These are phyloP conservation scores for Vitis hybrid DNA, from an alignment of 177 flowering plant genomes.

Conservation along the genomic window DNA sequence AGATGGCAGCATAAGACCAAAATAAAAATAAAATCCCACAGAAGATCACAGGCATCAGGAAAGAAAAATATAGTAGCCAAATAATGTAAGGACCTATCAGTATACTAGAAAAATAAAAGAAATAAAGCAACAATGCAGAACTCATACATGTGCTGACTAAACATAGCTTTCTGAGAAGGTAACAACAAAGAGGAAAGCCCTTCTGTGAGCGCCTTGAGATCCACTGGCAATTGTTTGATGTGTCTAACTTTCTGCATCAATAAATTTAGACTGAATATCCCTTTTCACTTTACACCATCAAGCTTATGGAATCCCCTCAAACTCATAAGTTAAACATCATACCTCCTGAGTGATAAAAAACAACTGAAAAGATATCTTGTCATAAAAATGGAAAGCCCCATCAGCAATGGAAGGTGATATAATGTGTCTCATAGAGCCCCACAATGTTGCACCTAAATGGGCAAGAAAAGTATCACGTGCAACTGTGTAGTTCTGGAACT, in stretches of 20 bases:
- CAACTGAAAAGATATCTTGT: constrained; percentile 84
- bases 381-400: constrained; percentile 90
- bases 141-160: constrained; percentile 70
- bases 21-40: background rate
- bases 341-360: constrained; percentile 97
- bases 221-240: constrained; percentile 72
- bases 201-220: constrained; percentile 62
- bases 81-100: background rate
- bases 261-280: constrained; percentile 12
- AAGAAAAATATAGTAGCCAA: background rate
- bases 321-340: constrained; percentile 3
- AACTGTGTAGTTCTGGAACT: constrained; percentile 82
- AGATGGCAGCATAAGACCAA: background rate
- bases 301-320: constrained; percentile 1
- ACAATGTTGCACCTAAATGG: constrained; percentile 88
- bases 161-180: constrained; percentile 71
- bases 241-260: constrained; percentile 66
- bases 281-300: background rate
- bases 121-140: background rate
- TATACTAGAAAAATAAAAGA: background rate
- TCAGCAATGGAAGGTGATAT: constrained; percentile 89
- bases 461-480: constrained; percentile 97
- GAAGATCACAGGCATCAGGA: background rate
- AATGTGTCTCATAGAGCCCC: constrained; percentile 94
- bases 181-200: constrained; percentile 82